Evolutionary conservation across 2,329 filamentous ascomycete species (phyloP).

Genomic region (Sporothrix luriei): DNA sequence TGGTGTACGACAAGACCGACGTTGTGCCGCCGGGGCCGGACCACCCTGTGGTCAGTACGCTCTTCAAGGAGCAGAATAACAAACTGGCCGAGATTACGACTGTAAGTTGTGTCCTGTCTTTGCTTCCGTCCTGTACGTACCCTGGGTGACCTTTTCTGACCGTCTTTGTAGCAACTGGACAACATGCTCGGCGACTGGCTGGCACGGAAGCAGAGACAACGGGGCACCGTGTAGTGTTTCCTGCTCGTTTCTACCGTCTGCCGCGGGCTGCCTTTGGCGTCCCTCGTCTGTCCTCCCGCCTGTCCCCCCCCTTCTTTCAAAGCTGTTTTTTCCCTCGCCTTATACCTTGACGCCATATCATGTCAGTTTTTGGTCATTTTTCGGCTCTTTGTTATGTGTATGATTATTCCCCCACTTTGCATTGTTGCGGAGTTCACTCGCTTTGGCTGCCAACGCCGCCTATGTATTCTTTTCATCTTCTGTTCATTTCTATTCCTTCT

Average conservation of each 20-base stretch:
- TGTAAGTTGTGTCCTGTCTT: slow-evolving; percentile 43
- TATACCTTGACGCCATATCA: slow-evolving; percentile 11
- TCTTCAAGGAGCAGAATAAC: slow-evolving; percentile 87
- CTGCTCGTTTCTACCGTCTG: neutral
- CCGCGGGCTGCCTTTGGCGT: neutral
- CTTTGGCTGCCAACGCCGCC: slow-evolving; percentile 21
- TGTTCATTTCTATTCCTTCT: neutral
- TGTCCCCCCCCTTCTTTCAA: neutral
- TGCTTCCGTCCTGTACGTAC: neutral
- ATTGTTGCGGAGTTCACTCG: slow-evolving; percentile 30
- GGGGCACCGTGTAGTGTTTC: slow-evolving; percentile 22
- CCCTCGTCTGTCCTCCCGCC: neutral
- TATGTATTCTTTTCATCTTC: neutral
- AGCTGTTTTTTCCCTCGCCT: neutral
- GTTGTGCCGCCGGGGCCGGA: slow-evolving; percentile 77
- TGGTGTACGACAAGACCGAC: slow-evolving; percentile 90
- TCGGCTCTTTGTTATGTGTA: slow-evolving; percentile 28
- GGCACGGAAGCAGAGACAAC: slow-evolving; percentile 59
- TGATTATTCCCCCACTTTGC: slow-evolving; percentile 34
- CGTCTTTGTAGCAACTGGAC: slow-evolving; percentile 68
- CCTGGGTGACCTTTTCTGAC: slow-evolving; percentile 33
- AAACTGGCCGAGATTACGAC: slow-evolving; percentile 83
- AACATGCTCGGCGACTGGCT: slow-evolving; percentile 83
- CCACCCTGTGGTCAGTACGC: slow-evolving; percentile 76
- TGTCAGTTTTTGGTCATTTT: too few species aligned